Conservation (phyloP, 2,329 filamentous ascomycete genomes). For the Diaporthe batatas region DNA sequence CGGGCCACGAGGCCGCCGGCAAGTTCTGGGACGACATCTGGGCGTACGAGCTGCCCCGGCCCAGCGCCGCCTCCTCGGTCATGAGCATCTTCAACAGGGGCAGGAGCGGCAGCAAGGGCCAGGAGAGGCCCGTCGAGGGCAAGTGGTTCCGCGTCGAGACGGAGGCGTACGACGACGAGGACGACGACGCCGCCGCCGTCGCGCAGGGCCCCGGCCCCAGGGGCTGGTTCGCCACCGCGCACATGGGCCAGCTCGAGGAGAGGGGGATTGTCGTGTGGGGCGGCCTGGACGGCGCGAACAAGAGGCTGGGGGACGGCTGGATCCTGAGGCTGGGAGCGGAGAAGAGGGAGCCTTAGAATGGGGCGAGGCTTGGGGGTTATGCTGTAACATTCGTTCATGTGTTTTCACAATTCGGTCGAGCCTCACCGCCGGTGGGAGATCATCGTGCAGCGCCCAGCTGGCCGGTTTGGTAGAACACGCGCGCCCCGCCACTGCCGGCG, state of each 20-base stretch:
- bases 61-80: constrained; percentile 66
- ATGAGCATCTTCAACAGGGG: constrained; percentile 54
- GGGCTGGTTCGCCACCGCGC: constrained; percentile 70
- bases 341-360: constrained; percentile 40
- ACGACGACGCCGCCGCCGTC: constrained; percentile 55
- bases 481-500: too few relatives aligned
- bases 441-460: too few relatives aligned
- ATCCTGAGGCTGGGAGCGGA: constrained; percentile 66
- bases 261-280: constrained; percentile 72
- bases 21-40: constrained; percentile 72
- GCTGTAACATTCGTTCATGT: too few relatives aligned
- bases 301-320: constrained; percentile 72
- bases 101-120: constrained; percentile 34
- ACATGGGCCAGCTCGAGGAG: constrained; percentile 71
- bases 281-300: constrained; percentile 65
- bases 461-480: too few relatives aligned
- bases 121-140: constrained; percentile 65
- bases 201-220: constrained; percentile 64
- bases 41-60: constrained; percentile 72
- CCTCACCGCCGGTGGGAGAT: too few relatives aligned
- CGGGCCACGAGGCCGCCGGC: constrained; percentile 65
- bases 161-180: constrained; percentile 65
- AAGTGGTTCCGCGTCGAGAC: constrained; percentile 66
- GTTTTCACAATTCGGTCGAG: too few relatives aligned
- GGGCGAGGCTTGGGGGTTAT: too few relatives aligned